Percentiles rank a stretch among this genome's conserved stretches.
Evolutionary conservation across 2,329 filamentous ascomycete genomes (phyloP).

Genomic region (Alternaria ethzedia): DNA sequence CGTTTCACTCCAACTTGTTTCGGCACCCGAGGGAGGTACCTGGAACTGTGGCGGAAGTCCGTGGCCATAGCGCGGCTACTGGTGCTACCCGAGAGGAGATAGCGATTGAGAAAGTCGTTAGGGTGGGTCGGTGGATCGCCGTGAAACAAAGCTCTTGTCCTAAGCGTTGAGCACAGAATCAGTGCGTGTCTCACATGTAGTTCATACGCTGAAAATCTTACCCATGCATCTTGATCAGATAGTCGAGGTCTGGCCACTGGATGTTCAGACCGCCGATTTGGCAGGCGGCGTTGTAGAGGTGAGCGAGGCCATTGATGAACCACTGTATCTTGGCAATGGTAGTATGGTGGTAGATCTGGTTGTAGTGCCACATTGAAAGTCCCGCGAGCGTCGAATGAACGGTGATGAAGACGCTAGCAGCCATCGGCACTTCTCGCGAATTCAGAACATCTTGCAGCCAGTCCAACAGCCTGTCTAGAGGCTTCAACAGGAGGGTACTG

Average conservation of each 20-base stretch:
- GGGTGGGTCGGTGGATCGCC: slow-evolving; percentile 22
- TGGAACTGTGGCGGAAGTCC: neutral
- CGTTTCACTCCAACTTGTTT: slow-evolving; percentile 10
- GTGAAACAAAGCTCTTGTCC: slow-evolving; percentile 17
- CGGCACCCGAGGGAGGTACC: neutral
- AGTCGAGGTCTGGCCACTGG: slow-evolving; percentile 27
- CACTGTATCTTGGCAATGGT: slow-evolving; percentile 19
- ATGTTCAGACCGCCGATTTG: slow-evolving; percentile 20
- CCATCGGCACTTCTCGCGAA: neutral
- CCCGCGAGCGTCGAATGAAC: slow-evolving; percentile 21
- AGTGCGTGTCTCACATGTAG: neutral
- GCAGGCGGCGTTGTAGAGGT: slow-evolving; percentile 29
- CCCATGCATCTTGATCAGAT: slow-evolving; percentile 25
- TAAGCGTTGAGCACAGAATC: neutral
- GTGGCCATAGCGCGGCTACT: slow-evolving; percentile 8
- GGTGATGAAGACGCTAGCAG: slow-evolving; percentile 10
- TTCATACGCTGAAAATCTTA: neutral
- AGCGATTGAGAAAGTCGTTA: slow-evolving; percentile 15
- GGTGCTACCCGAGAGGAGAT: slow-evolving; percentile 3
- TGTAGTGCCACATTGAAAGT: slow-evolving; percentile 14
- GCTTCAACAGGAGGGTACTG: slow-evolving; percentile 16
- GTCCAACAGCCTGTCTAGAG: slow-evolving; percentile 5
- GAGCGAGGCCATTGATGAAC: slow-evolving; percentile 20
- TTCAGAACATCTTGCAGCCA: slow-evolving; percentile 13
- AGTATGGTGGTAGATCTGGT: slow-evolving; percentile 8